phyloP scores from a whole-genome alignment of 352 stramenopile genomes.

The Globisporangium ultimum region DNA sequence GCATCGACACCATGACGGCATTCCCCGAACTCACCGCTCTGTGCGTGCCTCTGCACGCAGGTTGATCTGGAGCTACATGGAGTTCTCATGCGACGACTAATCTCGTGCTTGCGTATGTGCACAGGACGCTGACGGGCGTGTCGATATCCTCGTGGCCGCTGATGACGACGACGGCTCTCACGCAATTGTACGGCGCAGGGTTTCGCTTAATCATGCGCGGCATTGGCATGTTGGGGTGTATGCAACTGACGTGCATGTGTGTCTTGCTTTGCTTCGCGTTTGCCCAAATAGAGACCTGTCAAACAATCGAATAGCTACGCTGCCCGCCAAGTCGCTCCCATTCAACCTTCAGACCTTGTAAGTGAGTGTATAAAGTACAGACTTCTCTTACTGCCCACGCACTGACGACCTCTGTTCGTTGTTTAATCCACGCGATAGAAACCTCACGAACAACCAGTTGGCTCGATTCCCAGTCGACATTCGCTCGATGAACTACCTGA shows the following conservation, averaged over 20 bases:
- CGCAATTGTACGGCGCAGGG: conserved; percentile 6
- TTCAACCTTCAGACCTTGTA: neutral
- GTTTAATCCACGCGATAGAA: neutral
- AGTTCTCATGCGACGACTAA: neutral
- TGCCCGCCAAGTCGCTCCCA: neutral
- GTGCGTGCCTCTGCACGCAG: neutral
- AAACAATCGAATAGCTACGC: neutral
- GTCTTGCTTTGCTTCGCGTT: neutral
- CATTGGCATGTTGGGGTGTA: neutral
- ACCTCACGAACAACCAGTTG: conserved; percentile 14
- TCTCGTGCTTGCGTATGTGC: neutral
- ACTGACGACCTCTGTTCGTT: neutral
- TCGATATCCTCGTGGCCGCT: conserved; percentile 12
- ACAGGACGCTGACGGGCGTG: conserved; percentile 10
- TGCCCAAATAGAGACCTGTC: neutral
- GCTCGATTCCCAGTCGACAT: conserved; percentile 8
- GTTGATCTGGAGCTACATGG: neutral
- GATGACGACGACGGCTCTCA: conserved; percentile 11
- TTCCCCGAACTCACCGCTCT: conserved; percentile 10
- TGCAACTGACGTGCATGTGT: too few relatives aligned
- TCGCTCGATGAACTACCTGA: conserved; percentile 13
- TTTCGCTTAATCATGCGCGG: neutral
- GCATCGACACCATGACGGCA: neutral
- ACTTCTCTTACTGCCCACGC: too few relatives aligned
- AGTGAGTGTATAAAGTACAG: neutral